Evolutionary conservation across 305 asterid species (phyloP).

Genomic region (Fraxinus ornus): DNA sequence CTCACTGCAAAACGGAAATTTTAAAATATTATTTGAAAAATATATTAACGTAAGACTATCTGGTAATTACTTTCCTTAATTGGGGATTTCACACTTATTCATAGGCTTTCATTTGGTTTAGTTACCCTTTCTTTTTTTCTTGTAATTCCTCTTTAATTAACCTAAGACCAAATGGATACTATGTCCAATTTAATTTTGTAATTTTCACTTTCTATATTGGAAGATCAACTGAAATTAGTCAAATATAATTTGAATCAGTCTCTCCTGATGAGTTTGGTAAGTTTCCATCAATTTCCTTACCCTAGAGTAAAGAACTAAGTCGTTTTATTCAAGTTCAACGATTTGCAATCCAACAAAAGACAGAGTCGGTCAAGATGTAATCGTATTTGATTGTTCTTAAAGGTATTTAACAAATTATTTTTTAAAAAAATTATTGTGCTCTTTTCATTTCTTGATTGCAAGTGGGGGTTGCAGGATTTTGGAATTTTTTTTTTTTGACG

Average conservation of each 20-base stretch:
- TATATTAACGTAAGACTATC: background rate
- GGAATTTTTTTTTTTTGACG: background rate
- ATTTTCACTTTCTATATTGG: background rate
- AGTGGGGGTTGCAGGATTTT: background rate
- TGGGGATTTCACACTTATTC: background rate
- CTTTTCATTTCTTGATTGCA: background rate
- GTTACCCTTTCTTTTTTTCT: background rate
- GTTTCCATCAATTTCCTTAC: background rate
- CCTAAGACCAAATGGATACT: background rate
- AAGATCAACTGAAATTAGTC: background rate
- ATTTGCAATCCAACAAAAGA: background rate
- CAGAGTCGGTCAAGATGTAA: background rate
- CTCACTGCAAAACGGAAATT: no score
- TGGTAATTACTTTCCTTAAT: background rate
- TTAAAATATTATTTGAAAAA: no score
- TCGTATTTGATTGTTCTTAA: background rate
- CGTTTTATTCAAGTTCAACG: no score
- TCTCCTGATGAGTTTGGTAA: background rate
- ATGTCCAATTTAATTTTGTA: background rate
- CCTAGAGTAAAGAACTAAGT: background rate
- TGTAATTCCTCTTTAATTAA: background rate
- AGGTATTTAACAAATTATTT: background rate
- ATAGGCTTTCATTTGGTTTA: background rate
- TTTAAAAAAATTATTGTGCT: background rate
- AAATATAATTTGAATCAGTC: background rate